A percentile compares a stretch with the other conserved stretches of the same genome.
phyloP scores from a whole-genome alignment of 164 flowering plant genomes.

The Vitis vinifera region ASM3070453v1 NC_081810.1:8074001-8074500 shows the following conservation, averaged over 20 bases:
- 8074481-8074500: neutral
- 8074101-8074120: constrained; percentile 54
- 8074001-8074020: constrained; percentile 60
- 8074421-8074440: constrained; percentile 69
- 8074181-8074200: neutral
- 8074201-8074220: neutral
- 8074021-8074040: constrained; percentile 53
- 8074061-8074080: constrained; percentile 58
- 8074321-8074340: constrained; percentile 59
- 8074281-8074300: constrained; percentile 19
- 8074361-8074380: constrained; percentile 62
- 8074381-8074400: constrained; percentile 56
- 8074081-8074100: constrained; percentile 61
- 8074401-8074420: constrained; percentile 74
- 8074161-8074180: constrained; percentile 29
- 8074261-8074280: neutral
- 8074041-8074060: constrained; percentile 55
- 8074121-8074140: constrained; percentile 62
- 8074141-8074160: constrained; percentile 58
- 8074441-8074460: constrained; percentile 50
- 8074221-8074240: neutral
- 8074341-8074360: constrained; percentile 64
- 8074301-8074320: constrained; percentile 34
- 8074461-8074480: neutral
- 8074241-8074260: neutral